These are phyloP conservation scores for Mrakia hoshinonis DNA, from an alignment of 768 basidiomycete species.

Conservation along the genomic window DNA sequence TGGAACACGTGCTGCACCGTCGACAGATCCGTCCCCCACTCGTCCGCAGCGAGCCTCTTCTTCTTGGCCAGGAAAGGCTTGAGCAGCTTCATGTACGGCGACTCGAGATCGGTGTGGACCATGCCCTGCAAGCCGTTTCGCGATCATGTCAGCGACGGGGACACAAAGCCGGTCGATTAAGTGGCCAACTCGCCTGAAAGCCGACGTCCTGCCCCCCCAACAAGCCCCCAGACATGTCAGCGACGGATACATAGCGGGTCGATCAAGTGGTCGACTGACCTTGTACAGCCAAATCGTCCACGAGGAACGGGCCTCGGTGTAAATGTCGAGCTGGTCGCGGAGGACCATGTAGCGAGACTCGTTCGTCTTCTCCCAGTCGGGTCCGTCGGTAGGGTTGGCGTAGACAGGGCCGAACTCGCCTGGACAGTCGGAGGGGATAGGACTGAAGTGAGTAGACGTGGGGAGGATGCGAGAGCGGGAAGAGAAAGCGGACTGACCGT, in stretches of 20 bases:
- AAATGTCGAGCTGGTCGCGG: slow-evolving; percentile 64
- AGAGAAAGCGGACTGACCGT: slow-evolving; percentile 25
- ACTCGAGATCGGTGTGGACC: slow-evolving; percentile 48
- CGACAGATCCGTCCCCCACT: slow-evolving; percentile 66
- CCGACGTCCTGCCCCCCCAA: too few species aligned
- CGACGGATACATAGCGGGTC: too few species aligned
- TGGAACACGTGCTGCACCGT: slow-evolving; percentile 54
- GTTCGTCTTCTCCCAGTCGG: slow-evolving; percentile 58
- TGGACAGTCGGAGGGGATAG: slow-evolving; percentile 52
- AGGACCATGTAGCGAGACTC: slow-evolving; percentile 56
- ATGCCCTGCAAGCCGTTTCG: slow-evolving; percentile 48
- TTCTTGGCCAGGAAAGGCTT: slow-evolving; percentile 65
- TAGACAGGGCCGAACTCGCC: slow-evolving; percentile 78
- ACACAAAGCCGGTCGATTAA: too few species aligned
- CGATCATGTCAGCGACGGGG: too few species aligned
- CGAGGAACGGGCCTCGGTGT: slow-evolving; percentile 49
- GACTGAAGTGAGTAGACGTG: slow-evolving; percentile 1
- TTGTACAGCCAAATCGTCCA: slow-evolving; percentile 86
- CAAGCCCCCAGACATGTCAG: too few species aligned
- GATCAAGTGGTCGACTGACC: too few species aligned
- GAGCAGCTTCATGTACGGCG: slow-evolving; percentile 65
- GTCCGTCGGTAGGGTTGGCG: slow-evolving; percentile 49
- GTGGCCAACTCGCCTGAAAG: too few species aligned
- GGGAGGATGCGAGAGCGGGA: background rate
- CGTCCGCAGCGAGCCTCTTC: slow-evolving; percentile 64